A percentile compares a stretch with the other conserved stretches of the same genome.
Conservation (phyloP, 2,329 filamentous ascomycete species). For the Phyllosticta citrichinensis region DNA sequence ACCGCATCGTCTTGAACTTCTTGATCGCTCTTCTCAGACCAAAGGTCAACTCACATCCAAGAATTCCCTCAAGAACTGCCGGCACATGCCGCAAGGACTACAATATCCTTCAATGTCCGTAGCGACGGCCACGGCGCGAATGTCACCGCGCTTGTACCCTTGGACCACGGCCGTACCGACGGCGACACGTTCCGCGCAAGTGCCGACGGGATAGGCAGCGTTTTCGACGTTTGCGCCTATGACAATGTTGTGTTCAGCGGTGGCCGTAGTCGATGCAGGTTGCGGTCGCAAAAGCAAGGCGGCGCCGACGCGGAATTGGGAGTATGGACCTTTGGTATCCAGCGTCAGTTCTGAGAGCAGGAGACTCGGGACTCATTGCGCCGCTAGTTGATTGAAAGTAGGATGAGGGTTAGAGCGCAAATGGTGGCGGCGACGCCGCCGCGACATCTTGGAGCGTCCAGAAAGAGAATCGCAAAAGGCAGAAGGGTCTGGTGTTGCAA, state of each 20-base stretch:
- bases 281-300: conserved; percentile 49
- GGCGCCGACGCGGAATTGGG: conserved; percentile 81
- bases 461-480: no score
- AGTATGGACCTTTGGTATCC: conserved; percentile 58
- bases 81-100: conserved; percentile 85
- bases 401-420: neutral
- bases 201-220: conserved; percentile 85
- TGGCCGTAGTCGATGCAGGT: conserved; percentile 3
- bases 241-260: conserved; percentile 46
- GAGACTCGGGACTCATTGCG: neutral
- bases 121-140: conserved; percentile 69
- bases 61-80: conserved; percentile 59
- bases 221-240: conserved; percentile 76
- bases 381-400: neutral
- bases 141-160: conserved; percentile 41
- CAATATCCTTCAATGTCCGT: conserved; percentile 53
- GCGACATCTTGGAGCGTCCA: no score
- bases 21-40: neutral
- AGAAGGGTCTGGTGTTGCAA: neutral
- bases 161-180: conserved; percentile 66
- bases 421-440: neutral
- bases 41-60: conserved; percentile 10
- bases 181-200: conserved; percentile 84
- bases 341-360: neutral
- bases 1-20: no score